Conservation (phyloP, 306 rosid genomes). For the Erythrophleum fordii region DNA sequence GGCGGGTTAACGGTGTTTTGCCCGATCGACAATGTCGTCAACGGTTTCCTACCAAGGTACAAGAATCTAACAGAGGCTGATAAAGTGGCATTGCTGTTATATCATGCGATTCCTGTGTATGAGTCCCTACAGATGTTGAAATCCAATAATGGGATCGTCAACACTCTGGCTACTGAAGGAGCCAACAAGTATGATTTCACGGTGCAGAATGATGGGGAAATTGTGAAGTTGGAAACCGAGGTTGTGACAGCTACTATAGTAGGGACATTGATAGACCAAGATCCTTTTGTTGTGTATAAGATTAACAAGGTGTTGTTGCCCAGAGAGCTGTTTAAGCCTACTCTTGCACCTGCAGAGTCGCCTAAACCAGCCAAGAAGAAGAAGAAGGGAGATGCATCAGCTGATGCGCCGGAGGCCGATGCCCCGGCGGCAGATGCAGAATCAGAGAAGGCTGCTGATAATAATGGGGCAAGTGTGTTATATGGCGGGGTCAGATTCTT, state of each 20-base stretch:
- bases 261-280: constrained; percentile 79
- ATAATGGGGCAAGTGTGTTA: constrained; percentile 46
- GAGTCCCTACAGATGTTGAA: constrained; percentile 77
- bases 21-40: constrained; percentile 65
- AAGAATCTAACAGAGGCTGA: constrained; percentile 69
- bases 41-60: constrained; percentile 66
- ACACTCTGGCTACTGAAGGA: constrained; percentile 85
- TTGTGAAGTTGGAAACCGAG: constrained; percentile 67
- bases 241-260: constrained; percentile 60
- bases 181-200: constrained; percentile 83
- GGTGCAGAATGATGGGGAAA: constrained; percentile 80
- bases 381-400: constrained; percentile 25
- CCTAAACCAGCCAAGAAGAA: constrained; percentile 26
- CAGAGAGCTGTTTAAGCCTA: constrained; percentile 64
- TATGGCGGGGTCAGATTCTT: constrained; percentile 48
- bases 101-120: constrained; percentile 82
- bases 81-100: constrained; percentile 64
- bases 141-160: constrained; percentile 72
- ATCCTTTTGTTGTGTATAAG: constrained; percentile 79
- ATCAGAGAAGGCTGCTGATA: constrained; percentile 60
- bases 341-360: constrained; percentile 38
- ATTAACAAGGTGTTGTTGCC: constrained; percentile 78
- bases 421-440: constrained; percentile 41
- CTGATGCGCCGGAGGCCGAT: constrained; percentile 42
- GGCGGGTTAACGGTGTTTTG: constrained; percentile 94